Evolutionary conservation across 2,329 filamentous ascomycete species (phyloP).

Genomic region (Talaromyces funiculosus): DNA sequence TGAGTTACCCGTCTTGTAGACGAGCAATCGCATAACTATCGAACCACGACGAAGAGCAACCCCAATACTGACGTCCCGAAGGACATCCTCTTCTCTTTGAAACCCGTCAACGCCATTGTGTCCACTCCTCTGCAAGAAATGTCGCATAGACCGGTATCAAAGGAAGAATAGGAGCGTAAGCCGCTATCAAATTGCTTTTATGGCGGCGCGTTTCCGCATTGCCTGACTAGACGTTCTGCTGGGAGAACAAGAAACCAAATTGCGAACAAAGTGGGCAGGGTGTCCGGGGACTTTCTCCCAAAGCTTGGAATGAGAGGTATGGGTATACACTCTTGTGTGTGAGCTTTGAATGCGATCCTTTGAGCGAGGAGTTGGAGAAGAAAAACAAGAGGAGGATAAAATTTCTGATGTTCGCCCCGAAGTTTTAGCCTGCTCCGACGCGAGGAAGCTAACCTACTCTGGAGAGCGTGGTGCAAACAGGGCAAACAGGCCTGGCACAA

Average conservation of each 20-base stretch:
- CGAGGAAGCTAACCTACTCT: neutral
- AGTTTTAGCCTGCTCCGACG: neutral
- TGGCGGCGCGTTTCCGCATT: conserved; percentile 99
- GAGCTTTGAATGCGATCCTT: conserved; percentile 99
- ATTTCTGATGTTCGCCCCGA: neutral
- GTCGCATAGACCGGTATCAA: conserved; percentile 38
- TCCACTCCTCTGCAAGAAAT: conserved; percentile 18
- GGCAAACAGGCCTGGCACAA: neutral
- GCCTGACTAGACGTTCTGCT: conserved; percentile 35
- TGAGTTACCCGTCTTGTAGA: conserved; percentile 72
- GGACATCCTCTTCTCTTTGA: conserved; percentile 32
- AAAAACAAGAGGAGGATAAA: conserved; percentile 25
- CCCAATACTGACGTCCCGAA: conserved; percentile 32
- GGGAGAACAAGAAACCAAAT: conserved; percentile 20
- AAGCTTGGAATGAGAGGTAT: conserved; percentile 57
- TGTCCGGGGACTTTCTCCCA: conserved; percentile 99
- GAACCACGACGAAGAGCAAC: conserved; percentile 80
- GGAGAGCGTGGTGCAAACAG: neutral
- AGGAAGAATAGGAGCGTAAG: conserved; percentile 58
- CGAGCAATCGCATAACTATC: conserved; percentile 98
- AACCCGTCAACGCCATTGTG: conserved; percentile 31
- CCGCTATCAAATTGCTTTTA: conserved; percentile 87
- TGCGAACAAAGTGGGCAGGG: conserved; percentile 44
- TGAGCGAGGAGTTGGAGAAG: conserved; percentile 74
- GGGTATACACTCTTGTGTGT: conserved; percentile 64